Evolutionary conservation across 768 basidiomycete species (phyloP).

Genomic region (Hortiboletus campestris): DNA sequence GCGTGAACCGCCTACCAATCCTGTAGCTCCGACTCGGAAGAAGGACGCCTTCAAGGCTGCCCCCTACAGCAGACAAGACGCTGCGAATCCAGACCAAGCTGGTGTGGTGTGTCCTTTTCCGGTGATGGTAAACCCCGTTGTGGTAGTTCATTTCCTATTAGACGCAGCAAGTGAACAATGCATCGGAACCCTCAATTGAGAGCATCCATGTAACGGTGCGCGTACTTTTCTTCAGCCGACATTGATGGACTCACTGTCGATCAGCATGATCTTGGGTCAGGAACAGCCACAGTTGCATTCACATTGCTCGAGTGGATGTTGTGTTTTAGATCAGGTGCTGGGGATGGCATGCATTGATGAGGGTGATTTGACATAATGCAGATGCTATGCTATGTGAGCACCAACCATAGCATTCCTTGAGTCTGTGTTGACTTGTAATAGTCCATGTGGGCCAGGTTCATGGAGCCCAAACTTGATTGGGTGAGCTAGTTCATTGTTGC

Average conservation of each 20-base stretch:
- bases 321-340: neutral
- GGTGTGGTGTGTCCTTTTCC: neutral
- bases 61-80: no score
- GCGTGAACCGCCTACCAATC: neutral
- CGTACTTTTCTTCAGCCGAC: no score
- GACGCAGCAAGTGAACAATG: neutral
- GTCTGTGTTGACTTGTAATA: no score
- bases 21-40: neutral
- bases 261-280: neutral
- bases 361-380: neutral
- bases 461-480: no score
- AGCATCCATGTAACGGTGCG: no score
- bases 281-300: neutral
- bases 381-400: no score
- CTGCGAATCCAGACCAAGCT: neutral
- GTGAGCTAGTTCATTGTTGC: no score
- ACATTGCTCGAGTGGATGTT: no score
- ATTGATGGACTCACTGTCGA: no score
- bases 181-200: neutral
- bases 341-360: neutral
- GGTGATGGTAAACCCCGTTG: neutral
- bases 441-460: no score
- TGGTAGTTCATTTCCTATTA: neutral
- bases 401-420: no score
- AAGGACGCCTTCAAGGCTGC: no score